Evolutionary conservation across 148 eudicot genomes (phyloP).

Genomic region (Rhododendron henanense): DNA sequence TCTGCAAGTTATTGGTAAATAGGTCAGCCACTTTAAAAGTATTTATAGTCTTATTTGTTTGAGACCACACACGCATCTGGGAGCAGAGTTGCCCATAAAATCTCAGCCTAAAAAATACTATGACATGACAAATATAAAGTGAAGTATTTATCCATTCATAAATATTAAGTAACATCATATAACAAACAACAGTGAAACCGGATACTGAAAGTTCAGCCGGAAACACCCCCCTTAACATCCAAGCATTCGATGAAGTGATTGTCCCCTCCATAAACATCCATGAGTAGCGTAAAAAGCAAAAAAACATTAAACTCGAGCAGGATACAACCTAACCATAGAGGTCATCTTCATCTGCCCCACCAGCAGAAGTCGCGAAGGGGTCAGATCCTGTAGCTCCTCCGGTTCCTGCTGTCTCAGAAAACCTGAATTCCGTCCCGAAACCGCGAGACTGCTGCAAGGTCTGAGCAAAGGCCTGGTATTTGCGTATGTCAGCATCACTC

Average conservation of each 20-base stretch:
- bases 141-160: neutral
- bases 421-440: conserved; percentile 44
- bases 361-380: conserved; percentile 31
- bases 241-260: neutral
- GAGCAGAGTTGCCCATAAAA: neutral
- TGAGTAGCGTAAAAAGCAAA: neutral
- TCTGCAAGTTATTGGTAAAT: neutral
- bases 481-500: conserved; percentile 49
- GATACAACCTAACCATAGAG: conserved; percentile 23
- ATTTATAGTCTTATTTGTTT: neutral
- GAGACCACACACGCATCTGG: neutral
- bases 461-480: conserved; percentile 50
- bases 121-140: neutral
- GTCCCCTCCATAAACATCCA: neutral
- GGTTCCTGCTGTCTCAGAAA: conserved; percentile 21
- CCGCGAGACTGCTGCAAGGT: conserved; percentile 53
- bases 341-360: conserved; percentile 40
- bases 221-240: neutral
- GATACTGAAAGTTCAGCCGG: neutral
- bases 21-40: neutral
- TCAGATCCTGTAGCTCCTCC: conserved; percentile 17
- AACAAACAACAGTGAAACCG: neutral
- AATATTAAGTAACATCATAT: neutral
- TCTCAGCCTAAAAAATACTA: neutral
- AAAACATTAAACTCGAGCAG: neutral